Percentiles rank a stretch among this genome's conserved stretches.
Evolutionary conservation across 2,329 filamentous ascomycete genomes (phyloP).

Genomic region (Penicillium sp.): DNA sequence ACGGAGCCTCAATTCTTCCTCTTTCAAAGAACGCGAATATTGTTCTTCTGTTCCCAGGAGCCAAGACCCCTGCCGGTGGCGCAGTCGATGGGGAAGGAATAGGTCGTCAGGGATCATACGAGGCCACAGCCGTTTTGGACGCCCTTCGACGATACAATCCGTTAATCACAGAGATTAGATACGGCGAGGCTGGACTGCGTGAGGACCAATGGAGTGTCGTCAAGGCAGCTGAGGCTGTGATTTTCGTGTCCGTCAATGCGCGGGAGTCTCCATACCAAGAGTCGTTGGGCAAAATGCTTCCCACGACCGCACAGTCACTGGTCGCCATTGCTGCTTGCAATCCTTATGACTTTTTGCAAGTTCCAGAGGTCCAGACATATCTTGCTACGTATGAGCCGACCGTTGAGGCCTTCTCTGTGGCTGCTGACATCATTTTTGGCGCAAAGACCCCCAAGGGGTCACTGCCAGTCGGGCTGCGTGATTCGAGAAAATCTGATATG

Average conservation of each 20-base stretch:
- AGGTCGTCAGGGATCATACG: slow-evolving; percentile 37
- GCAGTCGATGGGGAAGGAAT: slow-evolving; percentile 46
- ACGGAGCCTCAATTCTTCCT: slow-evolving; percentile 35
- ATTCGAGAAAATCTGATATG: slow-evolving; percentile 17
- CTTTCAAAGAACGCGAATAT: slow-evolving; percentile 35
- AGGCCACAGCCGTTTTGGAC: slow-evolving; percentile 38
- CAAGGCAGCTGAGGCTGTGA: slow-evolving; percentile 43
- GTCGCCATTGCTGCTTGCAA: slow-evolving; percentile 49
- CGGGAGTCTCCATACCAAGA: slow-evolving; percentile 44
- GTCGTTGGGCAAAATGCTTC: slow-evolving; percentile 39
- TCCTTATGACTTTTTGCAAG: slow-evolving; percentile 51
- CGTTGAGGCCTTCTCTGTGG: slow-evolving; percentile 46
- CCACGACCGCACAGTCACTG: slow-evolving; percentile 34
- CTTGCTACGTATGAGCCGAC: slow-evolving; percentile 52
- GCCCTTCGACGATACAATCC: slow-evolving; percentile 35
- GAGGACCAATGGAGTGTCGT: slow-evolving; percentile 37
- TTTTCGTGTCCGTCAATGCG: slow-evolving; percentile 48
- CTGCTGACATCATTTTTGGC: slow-evolving; percentile 47
- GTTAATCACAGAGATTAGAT: slow-evolving; percentile 39
- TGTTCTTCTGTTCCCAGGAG: slow-evolving; percentile 46
- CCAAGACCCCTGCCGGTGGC: slow-evolving; percentile 39
- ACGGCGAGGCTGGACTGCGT: slow-evolving; percentile 37
- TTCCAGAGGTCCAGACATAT: slow-evolving; percentile 44
- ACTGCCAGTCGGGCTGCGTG: slow-evolving; percentile 40
- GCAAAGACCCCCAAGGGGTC: slow-evolving; percentile 32